These are phyloP conservation scores for Thielaviopsis euricoi DNA, from an alignment of 2,329 filamentous ascomycete genomes.

Conservation along the genomic window DNA sequence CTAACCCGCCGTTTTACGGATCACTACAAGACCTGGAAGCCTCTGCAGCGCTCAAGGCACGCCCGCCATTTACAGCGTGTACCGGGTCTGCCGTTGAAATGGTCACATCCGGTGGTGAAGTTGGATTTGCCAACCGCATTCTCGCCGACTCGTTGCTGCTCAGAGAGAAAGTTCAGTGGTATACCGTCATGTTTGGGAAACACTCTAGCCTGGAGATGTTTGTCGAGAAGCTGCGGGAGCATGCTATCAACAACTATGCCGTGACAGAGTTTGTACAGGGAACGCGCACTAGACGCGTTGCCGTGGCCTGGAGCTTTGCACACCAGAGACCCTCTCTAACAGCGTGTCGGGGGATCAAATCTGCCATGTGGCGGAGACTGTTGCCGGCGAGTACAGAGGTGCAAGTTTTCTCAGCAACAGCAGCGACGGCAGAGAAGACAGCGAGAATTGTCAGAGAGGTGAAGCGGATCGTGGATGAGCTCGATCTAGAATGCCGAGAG, in stretches of 20 bases:
- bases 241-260: slow-evolving; percentile 59
- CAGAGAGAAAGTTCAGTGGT: slow-evolving; percentile 58
- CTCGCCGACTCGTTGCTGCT: slow-evolving; percentile 50
- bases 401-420: slow-evolving; percentile 29
- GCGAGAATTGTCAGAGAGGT: slow-evolving; percentile 21
- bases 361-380: slow-evolving; percentile 24
- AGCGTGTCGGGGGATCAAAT: slow-evolving; percentile 28
- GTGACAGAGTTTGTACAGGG: slow-evolving; percentile 68
- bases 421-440: slow-evolving; percentile 21
- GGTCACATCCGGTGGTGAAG: slow-evolving; percentile 65
- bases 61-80: slow-evolving; percentile 52
- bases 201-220: slow-evolving; percentile 47
- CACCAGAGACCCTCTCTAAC: slow-evolving; percentile 42
- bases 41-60: slow-evolving; percentile 48
- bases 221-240: slow-evolving; percentile 39
- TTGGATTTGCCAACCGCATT: slow-evolving; percentile 56
- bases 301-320: slow-evolving; percentile 71
- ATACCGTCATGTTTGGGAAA: slow-evolving; percentile 81
- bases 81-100: slow-evolving; percentile 74
- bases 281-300: slow-evolving; percentile 68
- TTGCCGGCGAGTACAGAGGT: slow-evolving; percentile 27
- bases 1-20: slow-evolving; percentile 89
- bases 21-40: slow-evolving; percentile 50
- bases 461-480: slow-evolving; percentile 29
- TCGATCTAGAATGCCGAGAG: slow-evolving; percentile 46